phyloP scores from a whole-genome alignment of 2,329 filamentous ascomycete genomes.

The Paradendryphiella salina region DNA sequence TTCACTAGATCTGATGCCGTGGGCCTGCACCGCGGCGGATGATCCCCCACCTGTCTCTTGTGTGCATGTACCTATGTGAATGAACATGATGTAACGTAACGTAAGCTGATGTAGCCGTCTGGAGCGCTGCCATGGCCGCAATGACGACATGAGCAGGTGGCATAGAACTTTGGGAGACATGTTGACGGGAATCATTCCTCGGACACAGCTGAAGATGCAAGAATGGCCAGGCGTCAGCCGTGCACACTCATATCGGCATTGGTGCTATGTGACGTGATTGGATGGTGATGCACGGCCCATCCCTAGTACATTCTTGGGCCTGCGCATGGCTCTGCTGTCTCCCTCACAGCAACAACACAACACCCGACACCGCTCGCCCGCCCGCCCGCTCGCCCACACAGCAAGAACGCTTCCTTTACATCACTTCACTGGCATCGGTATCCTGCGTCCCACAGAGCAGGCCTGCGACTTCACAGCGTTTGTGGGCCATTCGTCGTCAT shows the following conservation, averaged over 20 bases:
- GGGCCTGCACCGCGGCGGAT: conserved; percentile 18
- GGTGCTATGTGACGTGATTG: conserved; percentile 16
- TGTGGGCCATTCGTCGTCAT: conserved; percentile 49
- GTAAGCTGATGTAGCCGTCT: too few relatives aligned
- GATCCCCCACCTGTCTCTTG: conserved; percentile 29
- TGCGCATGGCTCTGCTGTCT: conserved; percentile 25
- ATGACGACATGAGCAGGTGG: too few relatives aligned
- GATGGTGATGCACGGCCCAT: neutral
- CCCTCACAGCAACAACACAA: conserved; percentile 27
- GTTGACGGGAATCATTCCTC: too few relatives aligned
- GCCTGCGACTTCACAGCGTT: conserved; percentile 21
- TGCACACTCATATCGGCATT: neutral
- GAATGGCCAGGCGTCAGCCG: too few relatives aligned
- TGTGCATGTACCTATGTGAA: neutral
- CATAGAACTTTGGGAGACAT: too few relatives aligned
- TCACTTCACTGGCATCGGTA: neutral
- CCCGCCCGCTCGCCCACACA: conserved; percentile 6
- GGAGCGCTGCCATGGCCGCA: too few relatives aligned
- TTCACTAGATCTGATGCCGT: conserved; percentile 36
- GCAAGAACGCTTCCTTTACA: conserved; percentile 4
- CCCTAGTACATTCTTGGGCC: conserved; percentile 7
- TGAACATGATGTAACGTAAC: neutral
- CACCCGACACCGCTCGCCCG: conserved; percentile 16
- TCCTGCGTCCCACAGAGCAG: conserved; percentile 15
- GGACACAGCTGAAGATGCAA: too few relatives aligned